Percentiles rank a stretch among this genome's conserved stretches.
Evolutionary conservation across 352 stramenopile species (phyloP).

Genomic region (Phytophthora sojae): DNA sequence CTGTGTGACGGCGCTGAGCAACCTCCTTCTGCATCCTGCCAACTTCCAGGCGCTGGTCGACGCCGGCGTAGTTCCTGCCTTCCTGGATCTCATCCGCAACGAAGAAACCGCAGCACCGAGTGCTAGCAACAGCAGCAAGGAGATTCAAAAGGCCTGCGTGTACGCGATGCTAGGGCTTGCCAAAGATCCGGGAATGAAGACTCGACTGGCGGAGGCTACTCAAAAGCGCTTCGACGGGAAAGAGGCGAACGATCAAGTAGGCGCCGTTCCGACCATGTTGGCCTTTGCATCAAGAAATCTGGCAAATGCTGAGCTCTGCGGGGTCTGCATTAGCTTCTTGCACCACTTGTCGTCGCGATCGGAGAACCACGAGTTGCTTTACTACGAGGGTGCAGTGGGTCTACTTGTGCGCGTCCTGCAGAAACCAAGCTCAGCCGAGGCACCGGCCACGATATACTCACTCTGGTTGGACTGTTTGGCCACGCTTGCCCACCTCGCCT

Average conservation of each 20-base stretch:
- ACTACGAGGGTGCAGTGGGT: conserved; percentile 64
- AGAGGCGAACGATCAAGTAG: conserved; percentile 32
- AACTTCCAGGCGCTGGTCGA: conserved; percentile 83
- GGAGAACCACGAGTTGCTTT: conserved; percentile 74
- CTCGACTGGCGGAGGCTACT: conserved; percentile 59
- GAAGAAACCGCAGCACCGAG: conserved; percentile 22
- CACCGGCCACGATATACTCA: conserved; percentile 52
- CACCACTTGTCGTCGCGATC: conserved; percentile 70
- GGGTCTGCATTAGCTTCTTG: conserved; percentile 74
- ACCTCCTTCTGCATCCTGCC: conserved; percentile 82
- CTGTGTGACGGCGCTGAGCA: conserved; percentile 83
- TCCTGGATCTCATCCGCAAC: conserved; percentile 65
- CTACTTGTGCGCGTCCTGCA: conserved; percentile 65
- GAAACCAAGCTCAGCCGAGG: conserved; percentile 49
- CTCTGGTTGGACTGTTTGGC: conserved; percentile 63
- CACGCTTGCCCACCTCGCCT: conserved; percentile 69
- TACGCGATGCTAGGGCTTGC: conserved; percentile 83
- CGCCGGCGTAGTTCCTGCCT: conserved; percentile 77
- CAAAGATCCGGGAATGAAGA: conserved; percentile 78
- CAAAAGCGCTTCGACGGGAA: conserved; percentile 29
- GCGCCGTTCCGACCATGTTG: conserved; percentile 75
- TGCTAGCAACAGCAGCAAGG: conserved; percentile 46
- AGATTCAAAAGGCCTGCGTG: conserved; percentile 81
- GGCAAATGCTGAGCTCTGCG: conserved; percentile 67
- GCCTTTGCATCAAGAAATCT: conserved; percentile 68